Percentiles rank a stretch among this genome's conserved stretches.
These are phyloP conservation scores for Calamus simplicifolius DNA, from an alignment of 176 grass and related monocot species.

Conservation along the genomic window DNA sequence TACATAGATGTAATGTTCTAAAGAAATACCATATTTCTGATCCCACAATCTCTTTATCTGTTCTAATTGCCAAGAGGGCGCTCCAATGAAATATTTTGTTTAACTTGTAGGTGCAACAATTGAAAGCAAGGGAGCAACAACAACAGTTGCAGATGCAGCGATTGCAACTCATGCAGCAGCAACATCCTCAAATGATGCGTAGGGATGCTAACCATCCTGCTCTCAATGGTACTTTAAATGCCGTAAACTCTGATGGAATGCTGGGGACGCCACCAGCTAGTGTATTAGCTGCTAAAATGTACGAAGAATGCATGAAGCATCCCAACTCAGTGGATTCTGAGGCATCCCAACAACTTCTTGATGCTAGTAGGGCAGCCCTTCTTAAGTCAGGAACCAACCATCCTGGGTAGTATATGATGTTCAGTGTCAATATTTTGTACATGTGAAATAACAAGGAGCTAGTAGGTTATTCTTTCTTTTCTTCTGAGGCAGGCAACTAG, in stretches of 20 bases:
- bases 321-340: conserved; percentile 46
- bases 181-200: conserved; percentile 36
- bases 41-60: no score
- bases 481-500: conserved; percentile 34
- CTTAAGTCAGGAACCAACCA: conserved; percentile 62
- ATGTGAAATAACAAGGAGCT: neutral
- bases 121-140: conserved; percentile 76
- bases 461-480: conserved; percentile 9
- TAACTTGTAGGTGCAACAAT: conserved; percentile 26
- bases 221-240: conserved; percentile 29
- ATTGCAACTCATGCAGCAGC: conserved; percentile 62
- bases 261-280: conserved; percentile 36
- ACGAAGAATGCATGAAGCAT: conserved; percentile 70
- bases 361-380: conserved; percentile 53
- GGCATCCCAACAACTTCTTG: conserved; percentile 59
- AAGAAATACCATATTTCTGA: no score
- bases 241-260: conserved; percentile 51
- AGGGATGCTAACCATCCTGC: conserved; percentile 12
- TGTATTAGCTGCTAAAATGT: conserved; percentile 65
- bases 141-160: conserved; percentile 38
- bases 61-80: no score
- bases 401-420: conserved; percentile 33
- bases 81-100: conserved; percentile 1
- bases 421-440: conserved; percentile 3
- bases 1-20: conserved; percentile 22